Conservation (phyloP, 2,329 filamentous ascomycete species). For the Xylariaceae sp. region DNA sequence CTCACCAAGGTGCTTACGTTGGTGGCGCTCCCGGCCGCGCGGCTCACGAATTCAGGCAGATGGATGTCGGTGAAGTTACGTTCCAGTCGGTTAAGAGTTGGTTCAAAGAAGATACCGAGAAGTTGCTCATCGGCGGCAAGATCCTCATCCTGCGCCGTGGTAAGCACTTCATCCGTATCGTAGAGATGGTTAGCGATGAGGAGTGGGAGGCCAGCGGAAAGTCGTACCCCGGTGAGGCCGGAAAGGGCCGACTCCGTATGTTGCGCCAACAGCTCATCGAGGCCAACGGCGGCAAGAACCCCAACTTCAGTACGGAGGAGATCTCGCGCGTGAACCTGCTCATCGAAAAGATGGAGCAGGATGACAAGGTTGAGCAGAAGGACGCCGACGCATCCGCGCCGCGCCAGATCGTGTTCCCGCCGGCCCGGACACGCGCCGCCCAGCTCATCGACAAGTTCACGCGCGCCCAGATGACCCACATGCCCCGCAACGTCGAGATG, state of each 20-base stretch:
- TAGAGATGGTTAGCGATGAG: constrained; percentile 54
- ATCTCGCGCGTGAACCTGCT: constrained; percentile 4
- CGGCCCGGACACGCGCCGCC: constrained; percentile 13
- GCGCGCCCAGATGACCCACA: neutral
- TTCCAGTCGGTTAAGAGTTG: constrained; percentile 60
- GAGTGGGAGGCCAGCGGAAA: constrained; percentile 46
- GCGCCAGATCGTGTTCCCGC: constrained; percentile 16
- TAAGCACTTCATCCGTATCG: constrained; percentile 58
- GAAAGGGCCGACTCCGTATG: constrained; percentile 43
- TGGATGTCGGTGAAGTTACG: constrained; percentile 47
- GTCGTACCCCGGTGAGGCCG: constrained; percentile 50
- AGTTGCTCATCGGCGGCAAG: constrained; percentile 56
- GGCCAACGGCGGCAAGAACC: constrained; percentile 8
- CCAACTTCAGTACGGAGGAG: constrained; percentile 1
- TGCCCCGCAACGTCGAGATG: neutral
- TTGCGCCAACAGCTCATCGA: constrained; percentile 33
- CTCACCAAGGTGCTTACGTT: constrained; percentile 55
- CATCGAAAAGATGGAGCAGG: constrained; percentile 19
- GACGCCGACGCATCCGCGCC: constrained; percentile 29
- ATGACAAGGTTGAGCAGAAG: constrained; percentile 26
- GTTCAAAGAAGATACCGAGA: constrained; percentile 51
- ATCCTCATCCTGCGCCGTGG: constrained; percentile 57
- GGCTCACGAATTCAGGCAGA: constrained; percentile 26
- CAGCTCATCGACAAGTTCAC: constrained; percentile 15
- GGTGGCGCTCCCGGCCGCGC: constrained; percentile 43